Conservation (phyloP, 305 asterid genomes). For the Fraxinus baroniana region DNA sequence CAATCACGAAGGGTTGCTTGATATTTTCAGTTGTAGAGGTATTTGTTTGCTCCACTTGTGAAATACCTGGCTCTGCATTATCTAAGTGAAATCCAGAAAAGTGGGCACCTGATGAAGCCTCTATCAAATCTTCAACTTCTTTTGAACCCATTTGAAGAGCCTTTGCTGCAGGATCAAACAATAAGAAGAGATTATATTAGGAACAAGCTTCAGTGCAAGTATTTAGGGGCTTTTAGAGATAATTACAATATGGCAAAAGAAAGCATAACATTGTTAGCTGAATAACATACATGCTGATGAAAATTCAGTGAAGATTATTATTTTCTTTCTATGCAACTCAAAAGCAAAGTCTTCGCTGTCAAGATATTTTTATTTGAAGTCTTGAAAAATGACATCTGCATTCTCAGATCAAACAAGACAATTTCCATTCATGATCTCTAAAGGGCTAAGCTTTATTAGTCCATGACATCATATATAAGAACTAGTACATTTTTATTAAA, state of each 20-base stretch:
- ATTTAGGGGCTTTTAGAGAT: conserved; percentile 6
- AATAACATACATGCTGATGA: background rate
- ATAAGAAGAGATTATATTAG: background rate
- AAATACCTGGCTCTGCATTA: conserved; percentile 29
- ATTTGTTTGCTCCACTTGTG: conserved; percentile 47
- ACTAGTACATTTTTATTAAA: conserved; percentile 23
- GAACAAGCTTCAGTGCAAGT: conserved; percentile 15
- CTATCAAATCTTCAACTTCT: conserved; percentile 76
- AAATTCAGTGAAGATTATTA: background rate
- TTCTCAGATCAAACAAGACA: conserved; percentile 1
- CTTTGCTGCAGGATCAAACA: conserved; percentile 28
- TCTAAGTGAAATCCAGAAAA: conserved; percentile 85
- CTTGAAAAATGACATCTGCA: conserved; percentile 11
- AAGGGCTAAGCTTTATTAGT: background rate
- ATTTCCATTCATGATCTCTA: conserved; percentile 4
- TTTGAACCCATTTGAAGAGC: conserved; percentile 66
- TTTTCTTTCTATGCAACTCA: background rate
- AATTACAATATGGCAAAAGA: conserved; percentile 3
- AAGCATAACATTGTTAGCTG: background rate
- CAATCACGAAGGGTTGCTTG: conserved; percentile 88
- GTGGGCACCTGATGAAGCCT: conserved; percentile 86
- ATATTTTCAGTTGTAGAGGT: conserved; percentile 48
- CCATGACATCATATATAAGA: conserved; percentile 7
- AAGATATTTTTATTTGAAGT: conserved; percentile 8
- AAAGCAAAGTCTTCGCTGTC: background rate